Conservation (phyloP, 2,329 filamentous ascomycete species). For the Diaporthe caulivora region DNA sequence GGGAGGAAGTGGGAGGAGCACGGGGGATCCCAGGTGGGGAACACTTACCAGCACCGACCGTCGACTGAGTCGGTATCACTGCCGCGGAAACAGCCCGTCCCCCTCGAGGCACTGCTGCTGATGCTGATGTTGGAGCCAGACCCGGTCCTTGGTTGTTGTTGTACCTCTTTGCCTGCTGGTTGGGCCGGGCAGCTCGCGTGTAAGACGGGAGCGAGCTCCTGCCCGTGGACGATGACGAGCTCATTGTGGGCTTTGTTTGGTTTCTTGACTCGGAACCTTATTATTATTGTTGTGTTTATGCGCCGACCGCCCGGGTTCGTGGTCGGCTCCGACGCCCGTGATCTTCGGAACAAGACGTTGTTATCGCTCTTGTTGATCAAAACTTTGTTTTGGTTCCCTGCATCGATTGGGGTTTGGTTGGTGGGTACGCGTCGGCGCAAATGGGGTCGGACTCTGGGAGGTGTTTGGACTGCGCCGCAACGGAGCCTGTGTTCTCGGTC, state of each 20-base stretch:
- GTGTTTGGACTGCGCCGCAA: slow-evolving; percentile 22
- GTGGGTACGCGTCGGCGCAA: neutral
- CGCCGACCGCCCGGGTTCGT: neutral
- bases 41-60: slow-evolving; percentile 21
- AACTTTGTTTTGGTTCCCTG: neutral
- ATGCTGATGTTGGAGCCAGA: slow-evolving; percentile 1
- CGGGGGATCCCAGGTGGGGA: slow-evolving; percentile 6
- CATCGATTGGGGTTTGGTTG: neutral
- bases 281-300: slow-evolving; percentile 9
- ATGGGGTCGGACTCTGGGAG: neutral
- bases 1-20: no score
- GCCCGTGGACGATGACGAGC: slow-evolving; percentile 1
- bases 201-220: slow-evolving; percentile 26
- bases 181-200: slow-evolving; percentile 9
- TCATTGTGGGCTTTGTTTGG: slow-evolving; percentile 10
- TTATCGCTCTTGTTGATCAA: neutral
- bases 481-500: neutral
- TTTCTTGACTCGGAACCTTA: neutral
- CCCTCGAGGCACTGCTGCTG: neutral
- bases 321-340: neutral
- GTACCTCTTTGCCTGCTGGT: slow-evolving; percentile 3
- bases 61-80: slow-evolving; percentile 10
- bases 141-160: neutral
- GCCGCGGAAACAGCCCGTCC: slow-evolving; percentile 23
- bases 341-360: neutral